Evolutionary conservation across 2,329 filamentous ascomycete species (phyloP).

Genomic region (Kalaharituber pfeilii): DNA sequence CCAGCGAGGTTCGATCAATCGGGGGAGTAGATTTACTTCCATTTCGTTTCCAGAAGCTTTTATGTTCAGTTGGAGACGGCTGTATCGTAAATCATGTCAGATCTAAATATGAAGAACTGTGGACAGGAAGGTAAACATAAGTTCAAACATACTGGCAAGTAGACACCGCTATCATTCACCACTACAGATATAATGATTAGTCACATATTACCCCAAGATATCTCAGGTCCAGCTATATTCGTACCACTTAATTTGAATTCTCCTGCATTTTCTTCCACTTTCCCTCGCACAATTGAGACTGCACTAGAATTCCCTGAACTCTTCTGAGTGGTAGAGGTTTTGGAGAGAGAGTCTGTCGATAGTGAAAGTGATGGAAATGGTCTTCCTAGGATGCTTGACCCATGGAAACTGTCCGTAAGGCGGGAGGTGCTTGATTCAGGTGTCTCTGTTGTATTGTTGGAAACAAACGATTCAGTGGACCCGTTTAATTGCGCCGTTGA

Average conservation of each 20-base stretch:
- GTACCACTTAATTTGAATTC: constrained; percentile 4
- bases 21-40: constrained; percentile 34
- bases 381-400: not conserved
- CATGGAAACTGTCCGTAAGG: constrained; percentile 5
- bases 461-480: not conserved
- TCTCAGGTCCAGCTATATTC: constrained; percentile 21
- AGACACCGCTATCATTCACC: constrained; percentile 88
- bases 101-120: too few relatives aligned
- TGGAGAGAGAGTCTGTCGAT: not conserved
- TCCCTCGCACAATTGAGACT: not conserved
- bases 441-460: not conserved
- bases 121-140: too few relatives aligned
- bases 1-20: constrained; percentile 33
- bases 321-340: not conserved
- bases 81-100: too few relatives aligned
- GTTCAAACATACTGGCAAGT: constrained; percentile 69
- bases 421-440: not conserved
- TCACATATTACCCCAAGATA: constrained; percentile 29
- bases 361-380: not conserved
- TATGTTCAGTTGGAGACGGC: constrained; percentile 80
- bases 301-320: not conserved
- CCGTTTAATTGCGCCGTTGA: constrained; percentile 4
- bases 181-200: constrained; percentile 41
- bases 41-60: constrained; percentile 53
- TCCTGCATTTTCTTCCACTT: not conserved